Base-by-base conservation (phyloP, 495 filamentous ascomycete species). In the Jackrogersella minutella region DNA sequence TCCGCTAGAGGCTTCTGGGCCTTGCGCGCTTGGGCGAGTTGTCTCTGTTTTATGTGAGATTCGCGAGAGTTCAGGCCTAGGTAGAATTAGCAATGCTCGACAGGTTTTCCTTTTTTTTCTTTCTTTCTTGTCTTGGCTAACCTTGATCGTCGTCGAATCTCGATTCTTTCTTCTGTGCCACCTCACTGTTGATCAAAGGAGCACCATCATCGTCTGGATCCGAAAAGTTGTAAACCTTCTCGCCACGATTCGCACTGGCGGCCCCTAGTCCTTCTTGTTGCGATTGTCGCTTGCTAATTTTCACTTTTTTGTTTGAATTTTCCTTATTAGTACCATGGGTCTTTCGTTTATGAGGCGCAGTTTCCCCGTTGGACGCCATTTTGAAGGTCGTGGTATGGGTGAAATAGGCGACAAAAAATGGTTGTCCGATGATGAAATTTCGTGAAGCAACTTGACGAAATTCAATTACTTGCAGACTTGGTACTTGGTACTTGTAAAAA, bases 21-120 rank as follows among this genome's bases (percentile, higher is more conserved):
- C 82, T 94, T 98, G 69, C 96, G 91, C 73, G 97, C 93, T 72
- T 88, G 88, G 36, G 86, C 88, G 31, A 97, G 84, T 55, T 88
- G 90, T 71, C 93, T 97, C 76, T 99, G 96, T 76, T 97, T 96
- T 21, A 87, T 86, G 74, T 98, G 95, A 13, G 92, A 86, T 81
- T 97, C 94, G 70, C 87, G 87, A 2, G 94, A 97, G 24, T 76
- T 80, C 69, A 78, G 73, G 36, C 71, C 78, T 79, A 17, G 24
- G 30, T 22, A 10, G 8, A 9, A 26, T 72, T 60, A 67, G 69
- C 43, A 8, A 59, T 44, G 24, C n/a, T 30, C 11, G 19, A 41
- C 8, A 33, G 9, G 24, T 28, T 14, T n/a, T 43, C 7, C 19
- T 17, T 9, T 1, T 19, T 10, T 8, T 8, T 30, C 5, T 34